Conservation (phyloP, 148 eudicot species). For the Linanthus parryae region DNA sequence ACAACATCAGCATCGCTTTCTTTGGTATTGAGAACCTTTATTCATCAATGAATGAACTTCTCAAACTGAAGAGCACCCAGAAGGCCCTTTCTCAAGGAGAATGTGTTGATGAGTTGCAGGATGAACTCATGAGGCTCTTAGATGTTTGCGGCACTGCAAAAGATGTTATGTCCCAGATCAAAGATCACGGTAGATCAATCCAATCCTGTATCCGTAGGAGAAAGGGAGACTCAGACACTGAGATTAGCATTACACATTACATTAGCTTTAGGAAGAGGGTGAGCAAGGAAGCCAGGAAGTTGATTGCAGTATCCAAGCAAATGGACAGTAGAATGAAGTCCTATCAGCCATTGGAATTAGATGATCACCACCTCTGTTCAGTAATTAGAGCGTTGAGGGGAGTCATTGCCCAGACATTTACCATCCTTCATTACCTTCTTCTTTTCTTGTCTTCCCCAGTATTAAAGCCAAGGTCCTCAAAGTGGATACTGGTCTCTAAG, state of each 20-base stretch:
- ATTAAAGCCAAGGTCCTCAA: background rate
- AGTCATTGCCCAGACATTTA: background rate
- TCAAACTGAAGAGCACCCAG: background rate
- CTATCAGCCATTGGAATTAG: background rate
- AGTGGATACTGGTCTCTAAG: slow-evolving; percentile 4
- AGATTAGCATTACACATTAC: background rate
- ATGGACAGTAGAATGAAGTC: background rate
- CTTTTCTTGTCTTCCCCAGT: background rate
- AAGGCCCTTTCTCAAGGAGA: slow-evolving; percentile 1
- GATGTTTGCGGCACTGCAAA: background rate
- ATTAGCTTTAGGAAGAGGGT: background rate
- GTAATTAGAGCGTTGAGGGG: slow-evolving; percentile 1
- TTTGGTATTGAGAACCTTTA: background rate
- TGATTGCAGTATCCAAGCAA: background rate
- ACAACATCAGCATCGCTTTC: background rate
- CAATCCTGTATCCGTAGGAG: slow-evolving; percentile 7
- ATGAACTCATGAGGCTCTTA: background rate
- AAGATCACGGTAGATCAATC: background rate
- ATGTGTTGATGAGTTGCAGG: background rate
- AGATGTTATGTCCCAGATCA: slow-evolving; percentile 1
- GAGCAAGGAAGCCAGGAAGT: slow-evolving; percentile 1
- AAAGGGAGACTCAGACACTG: background rate
- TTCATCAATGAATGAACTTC: background rate
- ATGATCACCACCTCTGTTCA: background rate
- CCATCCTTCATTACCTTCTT: background rate